Percentiles rank a stretch among this genome's conserved stretches.
These are phyloP conservation scores for Ophiostoma sp. DNA, from an alignment of 2,329 filamentous ascomycete genomes.

Conservation along the genomic window DNA sequence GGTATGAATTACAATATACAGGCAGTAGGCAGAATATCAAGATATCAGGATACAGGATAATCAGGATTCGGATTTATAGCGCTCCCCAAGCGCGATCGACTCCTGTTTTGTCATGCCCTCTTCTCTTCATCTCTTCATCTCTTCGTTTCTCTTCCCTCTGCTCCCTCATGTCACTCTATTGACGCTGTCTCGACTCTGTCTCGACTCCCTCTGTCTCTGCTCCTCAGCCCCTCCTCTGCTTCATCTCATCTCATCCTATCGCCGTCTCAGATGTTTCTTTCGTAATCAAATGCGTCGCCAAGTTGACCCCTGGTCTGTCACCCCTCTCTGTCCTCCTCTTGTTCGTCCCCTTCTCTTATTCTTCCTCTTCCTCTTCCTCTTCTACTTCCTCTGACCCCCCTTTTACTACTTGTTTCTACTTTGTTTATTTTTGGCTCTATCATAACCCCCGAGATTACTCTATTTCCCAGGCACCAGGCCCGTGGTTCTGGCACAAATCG, in stretches of 20 bases:
- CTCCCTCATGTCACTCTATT: no score
- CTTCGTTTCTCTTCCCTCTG: background rate
- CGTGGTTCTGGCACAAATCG: slow-evolving; percentile 24
- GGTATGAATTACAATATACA: no score
- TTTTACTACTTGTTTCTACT: slow-evolving; percentile 2
- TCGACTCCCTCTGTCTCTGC: background rate
- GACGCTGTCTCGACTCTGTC: background rate
- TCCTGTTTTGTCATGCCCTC: background rate
- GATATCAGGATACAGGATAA: no score
- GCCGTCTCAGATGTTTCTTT: background rate
- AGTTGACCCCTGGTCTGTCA: background rate
- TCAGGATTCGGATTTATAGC: background rate
- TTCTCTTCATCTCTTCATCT: background rate
- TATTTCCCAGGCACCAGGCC: slow-evolving; percentile 16
- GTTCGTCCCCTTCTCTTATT: background rate
- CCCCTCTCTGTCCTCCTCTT: background rate
- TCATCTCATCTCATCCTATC: background rate
- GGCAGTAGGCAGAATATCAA: no score
- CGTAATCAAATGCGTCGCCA: background rate
- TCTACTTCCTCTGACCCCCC: background rate
- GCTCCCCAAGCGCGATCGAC: background rate
- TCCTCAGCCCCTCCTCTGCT: background rate
- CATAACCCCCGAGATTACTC: background rate
- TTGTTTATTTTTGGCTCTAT: slow-evolving; percentile 11
- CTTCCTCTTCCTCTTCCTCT: background rate